phyloP scores from a whole-genome alignment of 768 basidiomycete genomes.

The Guyanaporus albipodus region DNA sequence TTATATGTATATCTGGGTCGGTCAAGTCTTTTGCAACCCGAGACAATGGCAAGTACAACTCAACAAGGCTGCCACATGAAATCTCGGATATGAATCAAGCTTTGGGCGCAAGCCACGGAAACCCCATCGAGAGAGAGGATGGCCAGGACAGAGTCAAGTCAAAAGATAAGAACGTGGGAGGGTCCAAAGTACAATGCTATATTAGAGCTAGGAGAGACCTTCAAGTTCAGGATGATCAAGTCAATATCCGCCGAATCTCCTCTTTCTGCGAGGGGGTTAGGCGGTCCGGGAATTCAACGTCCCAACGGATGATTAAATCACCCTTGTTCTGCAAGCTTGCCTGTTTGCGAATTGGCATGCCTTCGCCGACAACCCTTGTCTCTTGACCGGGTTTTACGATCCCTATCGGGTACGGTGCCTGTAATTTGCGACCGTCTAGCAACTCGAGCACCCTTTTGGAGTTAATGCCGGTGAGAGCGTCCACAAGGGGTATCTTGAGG shows the following conservation, averaged over 20 bases:
- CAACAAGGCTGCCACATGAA: too few species aligned
- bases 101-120: slow-evolving; percentile 7
- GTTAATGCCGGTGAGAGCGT: slow-evolving; percentile 66
- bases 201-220: slow-evolving; percentile 7
- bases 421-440: slow-evolving; percentile 77
- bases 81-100: not conserved
- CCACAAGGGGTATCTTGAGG: slow-evolving; percentile 69
- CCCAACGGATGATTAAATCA: slow-evolving; percentile 79
- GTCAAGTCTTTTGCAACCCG: too few species aligned
- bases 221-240: slow-evolving; percentile 20
- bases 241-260: slow-evolving; percentile 65
- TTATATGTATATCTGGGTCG: too few species aligned
- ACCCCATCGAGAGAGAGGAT: slow-evolving; percentile 3
- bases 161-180: not conserved
- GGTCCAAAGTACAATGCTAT: slow-evolving; percentile 10
- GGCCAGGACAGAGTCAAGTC: not conserved
- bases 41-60: too few species aligned
- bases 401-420: slow-evolving; percentile 59
- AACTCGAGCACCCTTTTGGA: slow-evolving; percentile 57
- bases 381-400: slow-evolving; percentile 76
- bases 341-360: slow-evolving; percentile 89
- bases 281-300: slow-evolving; percentile 78
- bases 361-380: slow-evolving; percentile 68
- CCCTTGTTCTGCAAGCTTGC: slow-evolving; percentile 69
- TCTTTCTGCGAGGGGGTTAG: slow-evolving; percentile 79